These are phyloP conservation scores for Przewalskia tangutica DNA, from an alignment of 257 asterid species.

Conservation along the genomic window DNA sequence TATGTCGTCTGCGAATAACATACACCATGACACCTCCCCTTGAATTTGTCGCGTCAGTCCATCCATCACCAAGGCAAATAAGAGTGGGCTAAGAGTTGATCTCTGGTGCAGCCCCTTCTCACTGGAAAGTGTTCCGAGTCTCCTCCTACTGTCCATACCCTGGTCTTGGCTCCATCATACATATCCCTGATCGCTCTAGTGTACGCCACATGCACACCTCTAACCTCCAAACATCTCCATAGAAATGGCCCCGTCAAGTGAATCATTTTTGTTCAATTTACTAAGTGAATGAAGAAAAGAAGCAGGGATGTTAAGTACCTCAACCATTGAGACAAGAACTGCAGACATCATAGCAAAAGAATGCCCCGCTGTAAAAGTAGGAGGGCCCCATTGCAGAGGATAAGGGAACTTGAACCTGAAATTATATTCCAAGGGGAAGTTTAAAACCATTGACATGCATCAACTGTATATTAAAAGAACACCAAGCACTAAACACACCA, in stretches of 20 bases:
- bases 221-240: no score
- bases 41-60: no score
- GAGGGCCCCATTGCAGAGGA: constrained; percentile 98
- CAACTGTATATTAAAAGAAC: background rate
- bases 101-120: no score
- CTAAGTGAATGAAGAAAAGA: background rate
- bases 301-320: constrained; percentile 37
- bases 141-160: no score
- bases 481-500: constrained; percentile 40
- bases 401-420: constrained; percentile 90
- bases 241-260: background rate
- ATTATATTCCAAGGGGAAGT: constrained; percentile 1
- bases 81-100: no score
- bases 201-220: no score
- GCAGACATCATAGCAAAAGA: constrained; percentile 96
- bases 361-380: constrained; percentile 90
- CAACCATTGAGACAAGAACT: constrained; percentile 97
- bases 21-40: no score
- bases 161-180: no score
- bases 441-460: background rate
- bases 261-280: background rate
- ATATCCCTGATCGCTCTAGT: no score
- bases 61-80: no score
- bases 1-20: no score
- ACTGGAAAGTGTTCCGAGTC: no score